Evolutionary conservation across 2,329 filamentous ascomycete species (phyloP).

Genomic region (Lasiodiplodia gonubiensis): DNA sequence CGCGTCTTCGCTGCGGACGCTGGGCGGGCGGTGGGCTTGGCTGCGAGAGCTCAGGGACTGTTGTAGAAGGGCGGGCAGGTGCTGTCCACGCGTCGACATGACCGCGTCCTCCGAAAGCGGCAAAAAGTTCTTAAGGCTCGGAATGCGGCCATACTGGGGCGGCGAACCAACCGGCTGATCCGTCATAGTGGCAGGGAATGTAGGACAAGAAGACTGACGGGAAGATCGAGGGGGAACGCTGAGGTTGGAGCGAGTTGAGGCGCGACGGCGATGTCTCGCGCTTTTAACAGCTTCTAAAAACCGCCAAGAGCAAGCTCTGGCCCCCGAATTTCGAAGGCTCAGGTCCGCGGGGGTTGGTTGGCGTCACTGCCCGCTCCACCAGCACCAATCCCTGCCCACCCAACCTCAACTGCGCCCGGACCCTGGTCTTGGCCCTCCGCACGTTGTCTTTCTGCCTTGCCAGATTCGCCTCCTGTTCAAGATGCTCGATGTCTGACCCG

Average conservation of each 20-base stretch:
- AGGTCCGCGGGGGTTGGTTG: constrained; percentile 5
- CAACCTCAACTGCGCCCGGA: constrained; percentile 17
- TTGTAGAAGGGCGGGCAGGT: constrained; percentile 45
- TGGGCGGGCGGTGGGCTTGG: constrained; percentile 5
- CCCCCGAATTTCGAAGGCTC: background rate
- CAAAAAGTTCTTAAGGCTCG: constrained; percentile 48
- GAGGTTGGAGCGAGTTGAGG: background rate
- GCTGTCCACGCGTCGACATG: constrained; percentile 52
- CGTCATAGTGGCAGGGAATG: constrained; percentile 12
- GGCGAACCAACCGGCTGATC: constrained; percentile 30
- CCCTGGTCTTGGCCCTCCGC: background rate
- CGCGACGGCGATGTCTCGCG: background rate
- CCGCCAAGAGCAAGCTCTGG: constrained; percentile 20
- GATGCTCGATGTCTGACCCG: background rate
- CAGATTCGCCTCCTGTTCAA: constrained; percentile 4
- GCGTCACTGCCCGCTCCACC: constrained; percentile 23
- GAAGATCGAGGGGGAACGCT: background rate
- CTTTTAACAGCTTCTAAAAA: constrained; percentile 12
- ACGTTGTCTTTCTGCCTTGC: constrained; percentile 12
- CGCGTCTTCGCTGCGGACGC: constrained; percentile 39
- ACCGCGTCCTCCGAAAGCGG: constrained; percentile 47
- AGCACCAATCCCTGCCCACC: constrained; percentile 12
- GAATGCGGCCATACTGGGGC: constrained; percentile 38
- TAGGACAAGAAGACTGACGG: background rate
- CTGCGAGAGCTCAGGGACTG: constrained; percentile 12